Percentiles rank a stretch among this genome's conserved stretches.
phyloP scores from a whole-genome alignment of 768 basidiomycete genomes.

The Leucocoprinus leucothites region DNA sequence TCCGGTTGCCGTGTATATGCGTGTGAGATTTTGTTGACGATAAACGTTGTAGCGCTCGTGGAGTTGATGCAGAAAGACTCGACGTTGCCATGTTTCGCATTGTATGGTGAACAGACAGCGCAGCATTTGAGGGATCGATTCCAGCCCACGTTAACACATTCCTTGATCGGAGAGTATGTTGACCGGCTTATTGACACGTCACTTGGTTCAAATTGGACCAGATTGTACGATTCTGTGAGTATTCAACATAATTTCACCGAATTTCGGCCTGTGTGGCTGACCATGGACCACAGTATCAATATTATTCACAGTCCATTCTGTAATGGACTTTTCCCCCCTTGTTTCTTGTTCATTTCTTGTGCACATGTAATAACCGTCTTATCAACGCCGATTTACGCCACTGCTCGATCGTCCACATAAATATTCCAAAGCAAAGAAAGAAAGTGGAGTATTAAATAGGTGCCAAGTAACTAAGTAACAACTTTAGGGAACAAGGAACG shows the following conservation, averaged over 20 bases:
- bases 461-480: not conserved
- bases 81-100: conserved; percentile 83
- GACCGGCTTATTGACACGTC: conserved; percentile 88
- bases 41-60: conserved; percentile 50
- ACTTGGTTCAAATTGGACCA: conserved; percentile 90
- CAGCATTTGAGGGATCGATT: conserved; percentile 88
- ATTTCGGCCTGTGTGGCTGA: not conserved
- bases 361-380: too few relatives aligned
- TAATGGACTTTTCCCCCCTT: conserved; percentile 24
- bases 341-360: not conserved
- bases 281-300: conserved; percentile 66
- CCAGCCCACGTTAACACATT: conserved; percentile 85
- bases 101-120: conserved; percentile 90
- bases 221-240: conserved; percentile 90
- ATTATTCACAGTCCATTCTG: conserved; percentile 86
- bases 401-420: too few relatives aligned
- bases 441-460: not conserved
- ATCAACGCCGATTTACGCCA: too few relatives aligned
- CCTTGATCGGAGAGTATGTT: conserved; percentile 82
- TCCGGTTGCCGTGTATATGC: not conserved
- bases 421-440: too few relatives aligned
- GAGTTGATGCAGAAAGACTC: conserved; percentile 99
- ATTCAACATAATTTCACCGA: not conserved
- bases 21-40: conserved; percentile 2
- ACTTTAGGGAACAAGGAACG: not conserved